These are phyloP conservation scores for Exophiala oligosperma DNA, from an alignment of 2,329 filamentous ascomycete genomes.

Conservation along the genomic window DNA sequence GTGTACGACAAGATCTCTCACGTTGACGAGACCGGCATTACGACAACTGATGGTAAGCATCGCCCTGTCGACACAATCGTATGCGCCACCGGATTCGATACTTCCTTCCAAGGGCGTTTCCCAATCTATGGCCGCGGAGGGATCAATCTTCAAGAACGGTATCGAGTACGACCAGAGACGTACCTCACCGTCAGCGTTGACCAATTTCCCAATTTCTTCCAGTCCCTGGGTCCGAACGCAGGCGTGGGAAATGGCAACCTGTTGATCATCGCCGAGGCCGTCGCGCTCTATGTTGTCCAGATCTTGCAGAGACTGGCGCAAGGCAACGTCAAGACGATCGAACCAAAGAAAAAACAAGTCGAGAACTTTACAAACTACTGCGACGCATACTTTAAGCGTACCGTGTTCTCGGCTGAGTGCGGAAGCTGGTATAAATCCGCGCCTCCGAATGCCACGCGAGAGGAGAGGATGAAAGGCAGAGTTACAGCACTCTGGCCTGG, in stretches of 20 bases:
- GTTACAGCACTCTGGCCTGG: constrained; percentile 47
- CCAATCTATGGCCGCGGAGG: constrained; percentile 37
- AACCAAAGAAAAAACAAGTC: constrained; percentile 46
- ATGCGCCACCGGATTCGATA: constrained; percentile 43
- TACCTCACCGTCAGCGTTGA: constrained; percentile 39
- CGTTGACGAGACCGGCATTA: constrained; percentile 25
- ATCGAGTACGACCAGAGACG: constrained; percentile 34
- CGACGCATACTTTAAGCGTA: constrained; percentile 46
- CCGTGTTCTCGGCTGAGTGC: constrained; percentile 39
- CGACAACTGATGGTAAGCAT: constrained; percentile 34
- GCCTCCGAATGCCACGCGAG: constrained; percentile 34
- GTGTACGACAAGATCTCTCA: constrained; percentile 16
- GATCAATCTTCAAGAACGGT: constrained; percentile 29
- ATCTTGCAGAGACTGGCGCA: constrained; percentile 49
- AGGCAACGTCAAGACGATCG: constrained; percentile 48
- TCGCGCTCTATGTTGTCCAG: constrained; percentile 40
- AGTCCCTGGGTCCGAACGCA: constrained; percentile 36
- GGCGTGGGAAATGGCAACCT: constrained; percentile 34
- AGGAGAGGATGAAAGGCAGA: constrained; percentile 35
- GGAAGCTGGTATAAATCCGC: constrained; percentile 52
- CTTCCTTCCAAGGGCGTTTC: constrained; percentile 37
- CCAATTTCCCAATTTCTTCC: constrained; percentile 38
- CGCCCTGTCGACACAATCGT: constrained; percentile 37
- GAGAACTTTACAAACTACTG: constrained; percentile 51
- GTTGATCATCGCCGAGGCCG: constrained; percentile 27